Base-by-base conservation (phyloP, 1,284 basidiomycete species). In the Moniliella sp. region DNA sequence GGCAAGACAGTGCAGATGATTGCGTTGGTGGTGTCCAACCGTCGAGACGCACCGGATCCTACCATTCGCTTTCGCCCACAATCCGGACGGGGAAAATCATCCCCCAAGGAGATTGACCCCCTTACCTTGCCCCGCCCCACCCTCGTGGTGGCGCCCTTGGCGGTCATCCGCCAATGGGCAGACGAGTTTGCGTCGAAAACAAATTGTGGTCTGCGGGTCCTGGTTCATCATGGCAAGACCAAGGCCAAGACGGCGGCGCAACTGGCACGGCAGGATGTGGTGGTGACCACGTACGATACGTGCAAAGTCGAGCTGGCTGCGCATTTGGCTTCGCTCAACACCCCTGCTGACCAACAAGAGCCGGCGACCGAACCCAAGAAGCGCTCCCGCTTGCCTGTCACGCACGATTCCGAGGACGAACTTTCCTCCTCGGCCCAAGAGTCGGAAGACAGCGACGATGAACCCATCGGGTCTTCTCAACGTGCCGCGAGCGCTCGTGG, bases 91-190 rank as follows among this genome's bases (percentile, higher is more conserved):
- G 7, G 8, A 7, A n/a, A 7, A n/a, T 7, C 7, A 7, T 7
- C 8, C n/a, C 7, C 7, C 7, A 23, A 23, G 21, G 21, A 23
- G 21, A 23, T 23, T 23, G 21, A 23, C 8, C 21, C n/a, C 21
- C 7, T 7, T 7, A 23, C 8, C 44, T 26, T 27, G 16, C 17
- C 28, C 30, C 43, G 43, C 9, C 45, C 46, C 3, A 46, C 45
- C 1, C 33, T 62, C 29, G 58, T 49, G 28, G 43, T 64, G 7
- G 61, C 54, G 7, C 63, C 63, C 0, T 43, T 65, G 4, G 74
- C 80, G 4, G 71, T 97, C 12, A 75, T 93, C 39, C 70, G 72
- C 11, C 88, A 97, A 58, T 97, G 88, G 88, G 77, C 76, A 12
- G 66, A 71, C 3, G 88, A 97, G 57, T 73, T 81, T 25, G 63